These are phyloP conservation scores for Eimeria maxima DNA, from an alignment of 169 alveolate genomes.

Conservation along the genomic window DNA sequence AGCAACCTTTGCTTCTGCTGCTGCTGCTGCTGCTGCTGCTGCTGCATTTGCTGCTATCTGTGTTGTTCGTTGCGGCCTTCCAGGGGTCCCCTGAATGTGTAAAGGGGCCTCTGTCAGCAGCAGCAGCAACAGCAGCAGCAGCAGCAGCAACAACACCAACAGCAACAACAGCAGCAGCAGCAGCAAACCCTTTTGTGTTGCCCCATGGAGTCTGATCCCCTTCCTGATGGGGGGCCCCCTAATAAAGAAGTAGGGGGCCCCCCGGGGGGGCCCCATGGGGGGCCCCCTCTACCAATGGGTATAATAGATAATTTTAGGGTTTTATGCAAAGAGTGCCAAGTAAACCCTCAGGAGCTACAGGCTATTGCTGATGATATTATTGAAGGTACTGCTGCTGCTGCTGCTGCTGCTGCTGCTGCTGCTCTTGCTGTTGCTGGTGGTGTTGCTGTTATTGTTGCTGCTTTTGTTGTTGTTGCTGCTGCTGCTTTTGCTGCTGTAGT, in stretches of 20 bases:
- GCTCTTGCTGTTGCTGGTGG: neutral
- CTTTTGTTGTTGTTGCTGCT: neutral
- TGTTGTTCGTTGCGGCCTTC: neutral
- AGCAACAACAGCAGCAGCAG: no score
- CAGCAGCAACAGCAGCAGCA: neutral
- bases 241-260: neutral
- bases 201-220: neutral
- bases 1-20: no score
- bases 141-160: no score
- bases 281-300: neutral
- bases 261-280: no score
- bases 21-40: no score
- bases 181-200: slow-evolving; percentile 7
- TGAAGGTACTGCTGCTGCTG: neutral
- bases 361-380: neutral
- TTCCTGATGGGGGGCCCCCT: neutral
- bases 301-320: neutral
- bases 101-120: neutral
- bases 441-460: slow-evolving; percentile 15
- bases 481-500: slow-evolving; percentile 2
- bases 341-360: slow-evolving; percentile 1
- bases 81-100: neutral
- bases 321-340: neutral
- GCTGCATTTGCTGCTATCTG: neutral
- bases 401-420: slow-evolving; percentile 57